Percentiles rank a stretch among this genome's conserved stretches.
Conservation (phyloP, 2,329 filamentous ascomycete species). For the Penicillium fuscoglaucum region DNA sequence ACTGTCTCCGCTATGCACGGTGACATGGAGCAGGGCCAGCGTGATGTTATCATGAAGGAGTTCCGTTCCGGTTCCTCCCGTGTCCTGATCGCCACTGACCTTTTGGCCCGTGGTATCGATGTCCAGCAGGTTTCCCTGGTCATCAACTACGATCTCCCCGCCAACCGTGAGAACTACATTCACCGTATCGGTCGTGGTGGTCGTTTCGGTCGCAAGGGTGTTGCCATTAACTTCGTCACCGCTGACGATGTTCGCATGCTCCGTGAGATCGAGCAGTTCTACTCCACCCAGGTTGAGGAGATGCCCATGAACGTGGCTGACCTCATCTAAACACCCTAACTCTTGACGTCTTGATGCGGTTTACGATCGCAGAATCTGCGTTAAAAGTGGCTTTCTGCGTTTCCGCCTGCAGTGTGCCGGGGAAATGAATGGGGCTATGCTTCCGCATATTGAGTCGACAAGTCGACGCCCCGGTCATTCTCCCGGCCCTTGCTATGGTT, state of each 20-base stretch:
- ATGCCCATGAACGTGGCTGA: conserved; percentile 93
- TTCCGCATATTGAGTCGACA: conserved; percentile 15
- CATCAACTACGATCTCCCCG: conserved; percentile 98
- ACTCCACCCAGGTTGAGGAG: conserved; percentile 95
- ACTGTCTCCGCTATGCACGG: conserved; percentile 99
- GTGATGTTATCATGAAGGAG: conserved; percentile 99
- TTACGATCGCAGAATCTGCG: conserved; percentile 41
- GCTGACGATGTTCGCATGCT: conserved; percentile 97
- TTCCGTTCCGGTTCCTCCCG: conserved; percentile 95
- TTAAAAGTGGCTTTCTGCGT: conserved; percentile 45
- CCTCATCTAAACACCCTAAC: conserved; percentile 45
- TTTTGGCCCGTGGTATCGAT: conserved; percentile 97
- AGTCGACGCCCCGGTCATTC: neutral
- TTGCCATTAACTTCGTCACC: conserved; percentile 99
- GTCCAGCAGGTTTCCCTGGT: conserved; percentile 97
- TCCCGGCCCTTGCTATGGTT: conserved; percentile 34
- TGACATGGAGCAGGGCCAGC: conserved; percentile 97
- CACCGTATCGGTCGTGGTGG: conserved; percentile 96
- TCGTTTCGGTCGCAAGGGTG: conserved; percentile 95
- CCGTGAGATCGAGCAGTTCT: conserved; percentile 94
- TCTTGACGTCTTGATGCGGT: conserved; percentile 39
- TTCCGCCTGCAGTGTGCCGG: conserved; percentile 29
- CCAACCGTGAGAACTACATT: conserved; percentile 99
- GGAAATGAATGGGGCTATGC: conserved; percentile 9
- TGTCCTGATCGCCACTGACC: conserved; percentile 94